Percentiles rank a stretch among this genome's conserved stretches.
Conservation (phyloP, 345 rosid species). For the Acer saccharum region DNA sequence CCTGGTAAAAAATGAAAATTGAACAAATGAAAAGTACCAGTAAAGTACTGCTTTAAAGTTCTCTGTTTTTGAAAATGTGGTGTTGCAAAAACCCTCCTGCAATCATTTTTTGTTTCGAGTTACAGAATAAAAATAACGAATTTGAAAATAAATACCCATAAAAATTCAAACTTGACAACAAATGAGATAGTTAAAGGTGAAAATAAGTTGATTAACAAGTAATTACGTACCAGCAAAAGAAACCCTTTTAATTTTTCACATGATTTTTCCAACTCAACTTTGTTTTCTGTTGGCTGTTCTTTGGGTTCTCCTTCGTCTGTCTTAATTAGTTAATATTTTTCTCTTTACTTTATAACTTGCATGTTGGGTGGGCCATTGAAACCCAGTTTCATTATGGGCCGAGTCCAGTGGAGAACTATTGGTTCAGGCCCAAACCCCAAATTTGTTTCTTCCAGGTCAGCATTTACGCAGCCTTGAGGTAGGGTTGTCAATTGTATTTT, state of each 20-base stretch:
- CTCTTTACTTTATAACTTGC: neutral
- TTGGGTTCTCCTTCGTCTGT: conserved; percentile 9
- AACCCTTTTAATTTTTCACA: conserved; percentile 1
- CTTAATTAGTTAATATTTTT: neutral
- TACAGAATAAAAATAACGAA: neutral
- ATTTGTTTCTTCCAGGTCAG: neutral
- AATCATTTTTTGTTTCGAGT: neutral
- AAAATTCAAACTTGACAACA: neutral
- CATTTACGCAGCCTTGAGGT: neutral
- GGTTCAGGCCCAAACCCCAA: neutral
- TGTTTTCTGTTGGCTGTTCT: neutral
- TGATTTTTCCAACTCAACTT: neutral
- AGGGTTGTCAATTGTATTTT: too few relatives aligned
- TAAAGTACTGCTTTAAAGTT: neutral
- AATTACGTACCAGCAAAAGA: neutral
- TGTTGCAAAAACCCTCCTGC: neutral
- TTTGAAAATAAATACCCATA: neutral
- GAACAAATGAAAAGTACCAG: conserved; percentile 5
- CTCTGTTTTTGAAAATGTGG: conserved; percentile 10
- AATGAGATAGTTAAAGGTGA: neutral
- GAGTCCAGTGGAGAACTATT: neutral
- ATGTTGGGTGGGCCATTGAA: neutral
- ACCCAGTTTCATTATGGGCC: neutral
- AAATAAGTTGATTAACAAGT: neutral
- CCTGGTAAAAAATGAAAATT: too few relatives aligned